Evolutionary conservation across 352 stramenopile genomes (phyloP).

Genomic region (Globisporangium abappressorium): DNA sequence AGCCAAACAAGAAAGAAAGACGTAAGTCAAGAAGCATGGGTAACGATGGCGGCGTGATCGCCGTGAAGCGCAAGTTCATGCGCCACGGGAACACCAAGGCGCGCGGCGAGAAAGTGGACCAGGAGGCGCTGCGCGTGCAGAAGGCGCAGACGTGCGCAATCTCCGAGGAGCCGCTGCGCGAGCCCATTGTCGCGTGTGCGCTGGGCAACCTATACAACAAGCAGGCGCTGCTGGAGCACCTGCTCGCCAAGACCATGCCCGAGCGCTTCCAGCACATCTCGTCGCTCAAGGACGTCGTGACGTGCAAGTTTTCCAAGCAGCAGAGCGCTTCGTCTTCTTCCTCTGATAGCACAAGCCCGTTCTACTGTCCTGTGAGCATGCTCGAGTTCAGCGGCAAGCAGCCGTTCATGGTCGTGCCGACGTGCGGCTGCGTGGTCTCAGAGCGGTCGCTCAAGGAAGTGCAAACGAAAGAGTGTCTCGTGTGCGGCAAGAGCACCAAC

Average conservation of each 20-base stretch:
- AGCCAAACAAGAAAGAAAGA: not conserved
- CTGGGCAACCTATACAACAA: conserved; percentile 94
- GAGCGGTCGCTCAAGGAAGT: conserved; percentile 88
- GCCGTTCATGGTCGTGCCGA: conserved; percentile 77
- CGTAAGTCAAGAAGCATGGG: conserved; percentile 58
- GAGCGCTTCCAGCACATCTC: conserved; percentile 75
- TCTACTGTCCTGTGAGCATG: conserved; percentile 83
- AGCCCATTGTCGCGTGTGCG: conserved; percentile 85
- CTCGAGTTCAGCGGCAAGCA: conserved; percentile 86
- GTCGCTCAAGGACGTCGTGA: conserved; percentile 86
- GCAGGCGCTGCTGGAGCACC: conserved; percentile 75
- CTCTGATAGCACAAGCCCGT: conserved; percentile 5
- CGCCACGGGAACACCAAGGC: conserved; percentile 80
- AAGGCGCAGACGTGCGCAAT: conserved; percentile 74
- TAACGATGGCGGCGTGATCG: conserved; percentile 92
- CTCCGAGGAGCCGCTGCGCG: conserved; percentile 72
- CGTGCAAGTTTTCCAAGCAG: conserved; percentile 47
- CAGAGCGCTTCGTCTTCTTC: not conserved
- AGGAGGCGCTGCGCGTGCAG: conserved; percentile 55
- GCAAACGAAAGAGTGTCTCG: conserved; percentile 60
- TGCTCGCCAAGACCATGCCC: conserved; percentile 80
- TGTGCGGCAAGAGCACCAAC: conserved; percentile 55
- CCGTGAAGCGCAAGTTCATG: conserved; percentile 94
- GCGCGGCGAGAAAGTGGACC: conserved; percentile 62
- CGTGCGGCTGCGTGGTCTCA: conserved; percentile 87